phyloP scores from a whole-genome alignment of 352 stramenopile species.

The Globisporangium ultimum region DNA sequence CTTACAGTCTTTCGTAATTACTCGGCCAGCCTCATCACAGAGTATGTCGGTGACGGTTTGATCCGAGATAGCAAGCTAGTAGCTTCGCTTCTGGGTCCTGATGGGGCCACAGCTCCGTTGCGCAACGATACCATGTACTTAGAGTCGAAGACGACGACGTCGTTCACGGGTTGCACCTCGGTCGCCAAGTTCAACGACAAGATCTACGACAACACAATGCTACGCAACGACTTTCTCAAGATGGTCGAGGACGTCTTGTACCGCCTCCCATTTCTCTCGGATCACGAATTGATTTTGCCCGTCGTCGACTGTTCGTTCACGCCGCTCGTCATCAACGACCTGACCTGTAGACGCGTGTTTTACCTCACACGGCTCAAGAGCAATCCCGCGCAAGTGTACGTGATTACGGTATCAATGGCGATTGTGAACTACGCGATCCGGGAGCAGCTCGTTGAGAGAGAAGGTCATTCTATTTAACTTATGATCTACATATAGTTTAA shows the following conservation, averaged over 20 bases:
- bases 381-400: slow-evolving; percentile 13
- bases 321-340: slow-evolving; percentile 24
- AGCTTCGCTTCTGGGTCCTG: slow-evolving; percentile 9
- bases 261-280: slow-evolving; percentile 22
- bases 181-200: not conserved
- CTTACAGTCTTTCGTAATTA: slow-evolving; percentile 15
- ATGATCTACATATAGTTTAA: no score
- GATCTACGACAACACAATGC: slow-evolving; percentile 33
- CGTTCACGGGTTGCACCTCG: slow-evolving; percentile 1
- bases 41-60: slow-evolving; percentile 23
- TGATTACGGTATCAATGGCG: slow-evolving; percentile 23
- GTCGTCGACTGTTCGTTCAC: slow-evolving; percentile 38
- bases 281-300: slow-evolving; percentile 22
- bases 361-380: not conserved
- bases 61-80: slow-evolving; percentile 34
- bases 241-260: slow-evolving; percentile 26
- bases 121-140: slow-evolving; percentile 33
- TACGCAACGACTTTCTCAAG: slow-evolving; percentile 20
- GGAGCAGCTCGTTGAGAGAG: slow-evolving; percentile 14
- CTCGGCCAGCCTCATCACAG: slow-evolving; percentile 18
- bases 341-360: slow-evolving; percentile 16
- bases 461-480: no score
- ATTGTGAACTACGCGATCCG: slow-evolving; percentile 31
- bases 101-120: slow-evolving; percentile 16
- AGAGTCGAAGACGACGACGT: slow-evolving; percentile 15